Evolutionary conservation across 2,329 filamentous ascomycete species (phyloP).

Genomic region (Aspergillus sp.): DNA sequence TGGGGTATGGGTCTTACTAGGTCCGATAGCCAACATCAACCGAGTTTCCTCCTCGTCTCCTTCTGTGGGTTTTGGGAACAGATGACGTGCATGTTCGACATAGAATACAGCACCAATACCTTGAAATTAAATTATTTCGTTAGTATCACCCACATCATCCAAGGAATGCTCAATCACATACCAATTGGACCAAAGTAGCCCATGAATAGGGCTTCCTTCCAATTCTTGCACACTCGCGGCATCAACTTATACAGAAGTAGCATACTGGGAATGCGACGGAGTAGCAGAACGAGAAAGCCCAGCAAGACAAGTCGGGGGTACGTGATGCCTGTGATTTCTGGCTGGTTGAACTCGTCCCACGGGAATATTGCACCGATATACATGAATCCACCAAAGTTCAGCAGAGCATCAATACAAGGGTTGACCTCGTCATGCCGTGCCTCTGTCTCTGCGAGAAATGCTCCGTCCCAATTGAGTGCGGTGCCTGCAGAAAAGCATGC

Average conservation of each 20-base stretch:
- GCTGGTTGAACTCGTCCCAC: constrained; percentile 2
- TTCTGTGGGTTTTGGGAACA: constrained; percentile 1
- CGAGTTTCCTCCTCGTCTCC: constrained; percentile 1
- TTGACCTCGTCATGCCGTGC: constrained; percentile 6
- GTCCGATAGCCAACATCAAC: not conserved
- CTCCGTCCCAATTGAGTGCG: constrained; percentile 5
- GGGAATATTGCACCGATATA: constrained; percentile 5
- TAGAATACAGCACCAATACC: constrained; percentile 5
- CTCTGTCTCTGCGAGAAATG: constrained; percentile 4
- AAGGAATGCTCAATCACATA: not conserved
- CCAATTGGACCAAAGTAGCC: constrained; percentile 5
- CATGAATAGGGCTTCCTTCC: constrained; percentile 4
- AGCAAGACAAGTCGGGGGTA: constrained; percentile 3
- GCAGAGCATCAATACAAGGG: constrained; percentile 3
- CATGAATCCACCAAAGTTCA: constrained; percentile 4
- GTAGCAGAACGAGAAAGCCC: not conserved
- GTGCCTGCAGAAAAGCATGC: constrained; percentile 3
- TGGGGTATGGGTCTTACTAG: not conserved
- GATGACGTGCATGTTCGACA: constrained; percentile 3
- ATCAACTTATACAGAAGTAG: constrained; percentile 3
- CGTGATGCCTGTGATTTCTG: constrained; percentile 1
- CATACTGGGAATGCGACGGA: constrained; percentile 5
- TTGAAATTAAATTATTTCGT: not conserved
- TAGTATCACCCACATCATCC: not conserved
- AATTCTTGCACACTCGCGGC: constrained; percentile 5